Evolutionary conservation across 495 filamentous ascomycete species (phyloP).

Genomic region (Aspergillus saccharolyticus): DNA sequence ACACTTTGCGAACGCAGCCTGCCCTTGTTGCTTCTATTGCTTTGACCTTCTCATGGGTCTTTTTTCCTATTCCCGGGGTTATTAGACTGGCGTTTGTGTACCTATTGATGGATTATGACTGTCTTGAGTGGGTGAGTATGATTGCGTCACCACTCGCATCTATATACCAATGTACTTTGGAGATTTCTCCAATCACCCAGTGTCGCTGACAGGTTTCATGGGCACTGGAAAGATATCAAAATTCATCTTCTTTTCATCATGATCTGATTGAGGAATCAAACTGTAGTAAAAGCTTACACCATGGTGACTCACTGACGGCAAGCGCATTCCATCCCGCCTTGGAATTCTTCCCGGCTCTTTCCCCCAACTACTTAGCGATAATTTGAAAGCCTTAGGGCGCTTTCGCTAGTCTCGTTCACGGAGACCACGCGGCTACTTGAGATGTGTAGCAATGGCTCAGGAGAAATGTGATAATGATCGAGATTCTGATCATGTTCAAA

Average conservation of each 20-base stretch:
- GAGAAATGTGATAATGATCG: neutral
- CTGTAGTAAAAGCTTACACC: neutral
- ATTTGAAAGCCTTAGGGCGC: neutral
- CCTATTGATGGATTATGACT: slow-evolving; percentile 2
- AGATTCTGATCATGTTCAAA: neutral
- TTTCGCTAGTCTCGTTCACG: neutral
- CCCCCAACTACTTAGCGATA: too few relatives aligned
- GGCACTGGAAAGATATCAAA: neutral
- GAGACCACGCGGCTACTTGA: neutral
- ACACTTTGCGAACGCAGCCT: neutral
- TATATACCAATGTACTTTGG: slow-evolving; percentile 1
- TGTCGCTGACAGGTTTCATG: neutral
- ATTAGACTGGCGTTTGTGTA: slow-evolving; percentile 1
- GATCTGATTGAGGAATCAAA: too few relatives aligned
- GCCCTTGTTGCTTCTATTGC: neutral
- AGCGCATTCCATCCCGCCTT: neutral
- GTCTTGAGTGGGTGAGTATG: neutral
- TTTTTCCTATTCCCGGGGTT: slow-evolving; percentile 1
- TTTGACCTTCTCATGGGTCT: neutral
- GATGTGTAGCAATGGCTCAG: neutral
- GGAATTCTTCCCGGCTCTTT: too few relatives aligned
- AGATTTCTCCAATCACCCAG: neutral
- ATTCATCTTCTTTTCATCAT: neutral
- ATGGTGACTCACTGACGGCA: neutral
- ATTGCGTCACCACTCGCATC: neutral